phyloP scores from a whole-genome alignment of 768 basidiomycete genomes.

The Boletus rubropictus region DNA sequence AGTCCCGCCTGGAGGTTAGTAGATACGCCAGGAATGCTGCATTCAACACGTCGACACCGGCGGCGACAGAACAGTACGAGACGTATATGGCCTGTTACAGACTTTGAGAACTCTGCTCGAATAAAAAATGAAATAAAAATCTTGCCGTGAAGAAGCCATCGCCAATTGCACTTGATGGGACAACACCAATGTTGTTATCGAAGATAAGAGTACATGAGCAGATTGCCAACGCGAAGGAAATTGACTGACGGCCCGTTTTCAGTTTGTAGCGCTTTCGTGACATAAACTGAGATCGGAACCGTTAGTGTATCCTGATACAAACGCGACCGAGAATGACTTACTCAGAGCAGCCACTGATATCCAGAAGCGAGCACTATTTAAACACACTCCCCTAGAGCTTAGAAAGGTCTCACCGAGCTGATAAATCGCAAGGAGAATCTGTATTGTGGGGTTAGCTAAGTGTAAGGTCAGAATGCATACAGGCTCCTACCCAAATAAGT shows the following conservation, averaged over 20 bases:
- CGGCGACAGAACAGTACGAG: background rate
- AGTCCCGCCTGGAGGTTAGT: background rate
- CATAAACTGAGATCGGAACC: background rate
- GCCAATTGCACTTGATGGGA: background rate
- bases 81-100: background rate
- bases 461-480: too few relatives aligned
- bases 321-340: background rate
- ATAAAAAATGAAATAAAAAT: background rate
- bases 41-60: background rate
- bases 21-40: background rate
- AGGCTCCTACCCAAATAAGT: constrained; percentile 1
- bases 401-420: background rate
- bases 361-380: background rate
- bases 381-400: background rate
- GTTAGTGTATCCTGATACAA: background rate
- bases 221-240: background rate
- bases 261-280: background rate
- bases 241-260: background rate
- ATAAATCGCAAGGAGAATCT: background rate
- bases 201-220: background rate
- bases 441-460: background rate
- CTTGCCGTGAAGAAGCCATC: background rate
- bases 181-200: background rate
- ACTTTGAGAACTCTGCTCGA: background rate
- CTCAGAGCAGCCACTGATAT: background rate